phyloP scores from a whole-genome alignment of 2,329 filamentous ascomycete genomes.

The Metarhizium sp. region DNA sequence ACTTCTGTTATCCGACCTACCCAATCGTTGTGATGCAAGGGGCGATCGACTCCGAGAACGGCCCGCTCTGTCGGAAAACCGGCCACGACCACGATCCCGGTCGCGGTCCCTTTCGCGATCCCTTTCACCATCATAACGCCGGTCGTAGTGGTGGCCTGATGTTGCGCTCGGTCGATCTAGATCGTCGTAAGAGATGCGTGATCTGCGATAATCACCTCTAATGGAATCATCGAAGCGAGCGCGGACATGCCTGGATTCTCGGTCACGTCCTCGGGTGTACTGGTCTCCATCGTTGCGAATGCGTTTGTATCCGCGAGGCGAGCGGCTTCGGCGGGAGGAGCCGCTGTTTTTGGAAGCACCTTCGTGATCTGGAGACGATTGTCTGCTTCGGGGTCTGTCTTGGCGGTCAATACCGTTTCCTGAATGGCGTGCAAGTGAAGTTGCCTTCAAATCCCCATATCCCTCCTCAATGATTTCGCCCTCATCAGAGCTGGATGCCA shows the following conservation, averaged over 20 bases:
- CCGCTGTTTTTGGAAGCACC: constrained; percentile 31
- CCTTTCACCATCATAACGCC: constrained; percentile 27
- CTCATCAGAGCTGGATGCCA: constrained; percentile 63
- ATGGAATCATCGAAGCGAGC: constrained; percentile 51
- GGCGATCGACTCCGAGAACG: constrained; percentile 48
- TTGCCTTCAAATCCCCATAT: constrained; percentile 66
- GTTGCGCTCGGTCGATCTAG: constrained; percentile 40
- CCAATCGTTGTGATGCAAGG: constrained; percentile 28
- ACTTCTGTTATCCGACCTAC: constrained; percentile 24
- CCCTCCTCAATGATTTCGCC: constrained; percentile 76
- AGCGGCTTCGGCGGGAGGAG: constrained; percentile 40
- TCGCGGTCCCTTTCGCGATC: constrained; percentile 20
- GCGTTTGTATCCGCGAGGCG: constrained; percentile 60
- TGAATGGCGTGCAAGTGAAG: constrained; percentile 68
- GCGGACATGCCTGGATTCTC: constrained; percentile 51
- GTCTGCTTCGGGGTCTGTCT: constrained; percentile 66
- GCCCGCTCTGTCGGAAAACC: constrained; percentile 40
- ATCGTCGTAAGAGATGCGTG: constrained; percentile 45
- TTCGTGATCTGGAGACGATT: constrained; percentile 48
- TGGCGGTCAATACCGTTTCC: constrained; percentile 84
- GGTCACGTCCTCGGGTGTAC: constrained; percentile 31
- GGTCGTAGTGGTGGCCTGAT: constrained; percentile 1
- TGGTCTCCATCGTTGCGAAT: constrained; percentile 52
- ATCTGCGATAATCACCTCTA: constrained; percentile 35
- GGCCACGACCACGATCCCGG: constrained; percentile 14